A percentile compares a stretch with the other conserved stretches of the same genome.
Conservation (phyloP, 805 yeast genomes). For the Cyberlindnera subsufficiens region DNA sequence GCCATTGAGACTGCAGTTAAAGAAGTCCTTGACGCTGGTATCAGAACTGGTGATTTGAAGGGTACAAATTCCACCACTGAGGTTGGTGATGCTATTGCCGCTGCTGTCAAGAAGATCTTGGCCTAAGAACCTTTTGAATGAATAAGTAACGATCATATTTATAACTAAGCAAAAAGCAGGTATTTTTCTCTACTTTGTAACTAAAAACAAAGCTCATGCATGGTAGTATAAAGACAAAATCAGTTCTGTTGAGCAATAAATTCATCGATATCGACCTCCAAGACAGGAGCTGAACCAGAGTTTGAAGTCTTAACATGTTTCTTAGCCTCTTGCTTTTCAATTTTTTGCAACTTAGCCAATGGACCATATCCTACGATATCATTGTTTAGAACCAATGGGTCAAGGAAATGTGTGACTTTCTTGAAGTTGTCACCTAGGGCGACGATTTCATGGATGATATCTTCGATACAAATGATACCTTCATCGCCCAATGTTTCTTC, state of each 20-base stretch:
- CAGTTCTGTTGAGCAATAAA: conserved; percentile 63
- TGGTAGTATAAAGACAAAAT: neutral
- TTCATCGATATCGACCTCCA: conserved; percentile 68
- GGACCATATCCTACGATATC: conserved; percentile 77
- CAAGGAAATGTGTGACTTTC: conserved; percentile 51
- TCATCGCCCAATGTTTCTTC: conserved; percentile 67
- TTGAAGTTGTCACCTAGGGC: conserved; percentile 62
- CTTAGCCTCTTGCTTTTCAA: conserved; percentile 49
- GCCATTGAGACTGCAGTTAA: conserved; percentile 87
- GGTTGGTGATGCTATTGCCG: conserved; percentile 91
- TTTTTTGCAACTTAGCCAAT: conserved; percentile 57
- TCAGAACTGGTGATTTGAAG: conserved; percentile 88
- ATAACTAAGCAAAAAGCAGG: neutral
- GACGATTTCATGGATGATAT: conserved; percentile 65
- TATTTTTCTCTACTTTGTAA: neutral
- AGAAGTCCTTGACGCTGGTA: conserved; percentile 70
- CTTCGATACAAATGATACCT: conserved; percentile 77
- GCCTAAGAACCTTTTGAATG: conserved; percentile 11
- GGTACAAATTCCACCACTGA: conserved; percentile 81
- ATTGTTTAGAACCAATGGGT: conserved; percentile 63
- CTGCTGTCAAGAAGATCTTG: conserved; percentile 56
- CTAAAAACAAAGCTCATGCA: neutral
- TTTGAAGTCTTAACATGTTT: conserved; percentile 41
- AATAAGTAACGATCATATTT: neutral
- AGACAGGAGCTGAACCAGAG: conserved; percentile 58